phyloP scores from a whole-genome alignment of 2,329 filamentous ascomycete species.

The Pseudocercospora crystallina region DNA sequence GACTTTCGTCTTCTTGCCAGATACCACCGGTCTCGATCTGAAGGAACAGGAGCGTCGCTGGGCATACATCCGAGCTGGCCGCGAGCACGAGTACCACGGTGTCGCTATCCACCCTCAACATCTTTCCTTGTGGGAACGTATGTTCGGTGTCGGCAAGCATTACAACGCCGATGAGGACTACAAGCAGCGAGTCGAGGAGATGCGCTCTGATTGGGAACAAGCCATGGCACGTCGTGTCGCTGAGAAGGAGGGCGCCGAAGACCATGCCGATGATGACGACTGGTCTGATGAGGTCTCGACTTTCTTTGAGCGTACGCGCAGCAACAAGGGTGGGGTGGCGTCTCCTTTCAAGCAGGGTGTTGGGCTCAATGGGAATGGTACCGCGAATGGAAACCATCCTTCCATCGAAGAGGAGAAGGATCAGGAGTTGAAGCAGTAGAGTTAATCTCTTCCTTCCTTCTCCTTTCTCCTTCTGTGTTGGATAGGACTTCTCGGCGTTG shows the following conservation, averaged over 20 bases:
- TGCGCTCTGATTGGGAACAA: constrained; percentile 59
- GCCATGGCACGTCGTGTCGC: constrained; percentile 54
- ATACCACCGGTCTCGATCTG: constrained; percentile 92
- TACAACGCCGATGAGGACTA: constrained; percentile 84
- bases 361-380: constrained; percentile 7
- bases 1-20: constrained; percentile 85
- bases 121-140: constrained; percentile 82
- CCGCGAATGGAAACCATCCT: background rate
- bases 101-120: constrained; percentile 89
- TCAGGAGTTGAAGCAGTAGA: constrained; percentile 17
- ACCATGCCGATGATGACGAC: constrained; percentile 43
- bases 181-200: constrained; percentile 75
- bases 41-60: constrained; percentile 97
- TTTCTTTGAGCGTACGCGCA: constrained; percentile 54
- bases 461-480: too few species aligned
- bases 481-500: too few species aligned
- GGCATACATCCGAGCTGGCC: constrained; percentile 78
- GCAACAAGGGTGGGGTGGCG: constrained; percentile 16
- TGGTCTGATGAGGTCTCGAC: constrained; percentile 51
- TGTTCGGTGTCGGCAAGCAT: constrained; percentile 72
- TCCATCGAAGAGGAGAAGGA: constrained; percentile 23
- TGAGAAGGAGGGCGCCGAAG: constrained; percentile 49
- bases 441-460: background rate
- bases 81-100: constrained; percentile 82
- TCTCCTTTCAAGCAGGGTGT: constrained; percentile 14